These are phyloP conservation scores for Capniomyces stellatus DNA, from an alignment of 371 early-diverging fungal genomes.

Conservation along the genomic window DNA sequence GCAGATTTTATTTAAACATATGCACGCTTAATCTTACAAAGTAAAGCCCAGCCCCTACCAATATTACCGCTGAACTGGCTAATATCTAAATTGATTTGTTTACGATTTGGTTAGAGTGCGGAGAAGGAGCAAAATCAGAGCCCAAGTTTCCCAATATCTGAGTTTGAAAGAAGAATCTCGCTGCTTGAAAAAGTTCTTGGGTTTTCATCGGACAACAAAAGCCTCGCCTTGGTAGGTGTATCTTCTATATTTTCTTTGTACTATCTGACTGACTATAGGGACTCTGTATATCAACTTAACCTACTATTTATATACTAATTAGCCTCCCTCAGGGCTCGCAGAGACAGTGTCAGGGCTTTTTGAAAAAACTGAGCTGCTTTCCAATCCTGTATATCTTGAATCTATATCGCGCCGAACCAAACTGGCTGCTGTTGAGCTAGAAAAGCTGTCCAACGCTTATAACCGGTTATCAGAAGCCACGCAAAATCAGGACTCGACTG, in stretches of 20 bases:
- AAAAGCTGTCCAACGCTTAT: not conserved
- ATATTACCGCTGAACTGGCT: too few relatives aligned
- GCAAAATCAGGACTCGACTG: not conserved
- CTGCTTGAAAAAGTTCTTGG: not conserved
- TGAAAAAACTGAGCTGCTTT: not conserved
- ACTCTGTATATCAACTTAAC: not conserved
- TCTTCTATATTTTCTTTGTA: not conserved
- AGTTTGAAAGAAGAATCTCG: conserved; percentile 1
- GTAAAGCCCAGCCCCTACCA: too few relatives aligned
- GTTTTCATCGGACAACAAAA: not conserved
- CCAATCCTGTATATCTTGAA: conserved; percentile 2
- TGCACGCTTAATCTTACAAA: too few relatives aligned
- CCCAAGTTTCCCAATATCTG: not conserved
- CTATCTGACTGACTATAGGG: not conserved
- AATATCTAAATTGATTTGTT: too few relatives aligned
- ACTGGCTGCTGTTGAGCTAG: not conserved
- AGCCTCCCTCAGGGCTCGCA: not conserved
- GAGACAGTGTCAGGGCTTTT: not conserved
- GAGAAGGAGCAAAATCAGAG: not conserved
- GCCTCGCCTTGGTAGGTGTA: not conserved
- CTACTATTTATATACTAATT: not conserved
- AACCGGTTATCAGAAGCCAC: not conserved
- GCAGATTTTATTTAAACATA: too few relatives aligned
- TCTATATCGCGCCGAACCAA: not conserved
- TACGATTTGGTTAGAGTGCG: too few relatives aligned